A percentile compares a stretch with the other conserved stretches of the same genome.
These are phyloP conservation scores for Verticillium klebahnii DNA, from an alignment of 2,329 filamentous ascomycete genomes.

Conservation along the genomic window DNA sequence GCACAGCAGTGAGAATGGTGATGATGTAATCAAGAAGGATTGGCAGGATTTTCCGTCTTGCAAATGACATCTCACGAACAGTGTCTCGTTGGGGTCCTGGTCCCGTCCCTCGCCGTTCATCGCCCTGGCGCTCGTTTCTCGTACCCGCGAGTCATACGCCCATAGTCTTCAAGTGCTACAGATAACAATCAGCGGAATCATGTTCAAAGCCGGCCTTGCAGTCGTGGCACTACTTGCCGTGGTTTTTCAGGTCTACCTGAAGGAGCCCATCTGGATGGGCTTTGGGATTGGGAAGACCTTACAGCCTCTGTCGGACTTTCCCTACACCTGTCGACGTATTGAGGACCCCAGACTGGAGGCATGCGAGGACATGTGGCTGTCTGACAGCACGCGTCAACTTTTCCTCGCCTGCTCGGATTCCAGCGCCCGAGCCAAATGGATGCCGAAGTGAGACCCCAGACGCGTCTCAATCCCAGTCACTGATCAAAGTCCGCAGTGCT, in stretches of 20 bases:
- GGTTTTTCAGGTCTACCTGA: conserved; percentile 14
- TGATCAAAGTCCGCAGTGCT: neutral
- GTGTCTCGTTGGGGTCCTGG: no score
- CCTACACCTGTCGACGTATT: conserved; percentile 23
- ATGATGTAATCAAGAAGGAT: neutral
- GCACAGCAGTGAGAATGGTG: neutral
- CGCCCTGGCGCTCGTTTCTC: neutral
- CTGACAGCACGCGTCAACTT: conserved; percentile 20
- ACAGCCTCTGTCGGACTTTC: conserved; percentile 21
- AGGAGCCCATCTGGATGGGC: conserved; percentile 13
- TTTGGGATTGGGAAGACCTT: conserved; percentile 17
- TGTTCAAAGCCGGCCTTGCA: conserved; percentile 7
- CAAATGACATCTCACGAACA: no score
- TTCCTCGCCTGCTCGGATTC: conserved; percentile 24
- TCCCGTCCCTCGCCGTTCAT: neutral
- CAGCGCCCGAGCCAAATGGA: conserved; percentile 11
- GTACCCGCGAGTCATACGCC: neutral
- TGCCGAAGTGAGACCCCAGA: conserved; percentile 17
- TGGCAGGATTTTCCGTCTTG: neutral
- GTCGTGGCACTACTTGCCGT: conserved; percentile 12
- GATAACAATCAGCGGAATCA: neutral
- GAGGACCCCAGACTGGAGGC: conserved; percentile 17
- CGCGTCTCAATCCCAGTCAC: neutral
- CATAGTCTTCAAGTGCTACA: no score
- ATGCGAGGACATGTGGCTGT: conserved; percentile 28